A percentile compares a stretch with the other conserved stretches of the same genome.
Evolutionary conservation across 306 rosid genomes (phyloP).

Genomic region (Fagus sylvatica): DNA sequence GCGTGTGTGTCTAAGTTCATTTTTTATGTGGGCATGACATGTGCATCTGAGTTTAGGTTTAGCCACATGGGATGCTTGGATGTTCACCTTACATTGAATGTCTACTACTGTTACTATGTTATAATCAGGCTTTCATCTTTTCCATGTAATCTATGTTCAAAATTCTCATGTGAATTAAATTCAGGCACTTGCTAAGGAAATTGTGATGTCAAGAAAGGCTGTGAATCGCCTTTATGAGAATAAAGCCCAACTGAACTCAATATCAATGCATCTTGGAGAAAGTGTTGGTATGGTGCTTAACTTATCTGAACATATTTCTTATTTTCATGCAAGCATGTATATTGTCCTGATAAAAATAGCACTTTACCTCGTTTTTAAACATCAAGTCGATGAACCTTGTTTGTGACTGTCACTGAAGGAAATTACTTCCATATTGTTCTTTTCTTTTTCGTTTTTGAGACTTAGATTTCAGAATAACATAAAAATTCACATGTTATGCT

Average conservation of each 20-base stretch:
- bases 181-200: conserved; percentile 89
- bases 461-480: background rate
- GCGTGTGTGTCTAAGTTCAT: background rate
- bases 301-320: background rate
- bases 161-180: conserved; percentile 16
- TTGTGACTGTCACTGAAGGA: background rate
- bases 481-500: background rate
- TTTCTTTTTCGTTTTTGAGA: background rate
- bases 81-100: background rate
- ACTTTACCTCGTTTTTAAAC: background rate
- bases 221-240: conserved; percentile 96
- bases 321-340: background rate
- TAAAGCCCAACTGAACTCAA: conserved; percentile 89
- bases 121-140: background rate
- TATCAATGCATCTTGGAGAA: conserved; percentile 99
- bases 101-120: background rate
- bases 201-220: conserved; percentile 84
- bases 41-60: background rate
- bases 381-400: background rate
- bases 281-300: conserved; percentile 77
- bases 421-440: background rate
- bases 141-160: conserved; percentile 18
- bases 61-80: background rate
- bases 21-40: too few relatives aligned
- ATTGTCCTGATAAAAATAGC: background rate